phyloP scores from a whole-genome alignment of 768 basidiomycete genomes.

The Hericium coralloides region DNA sequence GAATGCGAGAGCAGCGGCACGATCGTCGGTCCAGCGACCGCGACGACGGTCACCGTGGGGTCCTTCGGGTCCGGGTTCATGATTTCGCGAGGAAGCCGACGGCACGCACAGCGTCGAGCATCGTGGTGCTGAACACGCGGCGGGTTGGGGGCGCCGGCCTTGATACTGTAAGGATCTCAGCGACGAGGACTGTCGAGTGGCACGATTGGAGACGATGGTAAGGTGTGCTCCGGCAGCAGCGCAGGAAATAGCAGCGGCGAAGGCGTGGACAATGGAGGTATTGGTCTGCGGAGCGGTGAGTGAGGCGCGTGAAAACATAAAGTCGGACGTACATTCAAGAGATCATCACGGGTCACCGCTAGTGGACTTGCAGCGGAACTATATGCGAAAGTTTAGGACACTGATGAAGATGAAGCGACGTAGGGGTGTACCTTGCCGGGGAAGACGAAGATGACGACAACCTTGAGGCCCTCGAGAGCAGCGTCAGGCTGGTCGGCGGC shows the following conservation, averaged over 20 bases:
- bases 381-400: slow-evolving; percentile 19
- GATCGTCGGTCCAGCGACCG: slow-evolving; percentile 95
- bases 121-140: slow-evolving; percentile 93
- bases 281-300: slow-evolving; percentile 57
- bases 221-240: slow-evolving; percentile 84
- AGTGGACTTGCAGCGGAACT: slow-evolving; percentile 18
- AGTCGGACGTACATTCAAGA: slow-evolving; percentile 70
- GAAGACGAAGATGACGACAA: slow-evolving; percentile 97
- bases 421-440: slow-evolving; percentile 78
- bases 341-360: slow-evolving; percentile 93
- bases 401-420: slow-evolving; percentile 7
- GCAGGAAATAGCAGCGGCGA: slow-evolving; percentile 80
- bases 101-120: slow-evolving; percentile 95
- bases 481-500: slow-evolving; percentile 81
- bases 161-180: no score
- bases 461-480: slow-evolving; percentile 83
- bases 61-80: slow-evolving; percentile 55
- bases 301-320: not conserved
- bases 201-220: slow-evolving; percentile 97
- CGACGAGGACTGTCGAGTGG: slow-evolving; percentile 96
- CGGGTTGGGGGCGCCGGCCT: slow-evolving; percentile 89
- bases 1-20: slow-evolving; percentile 91
- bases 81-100: slow-evolving; percentile 81
- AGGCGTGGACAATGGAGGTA: slow-evolving; percentile 94
- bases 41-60: slow-evolving; percentile 81